A percentile compares a stretch with the other conserved stretches of the same genome.
Conservation (phyloP, 768 basidiomycete species). For the Rubroboletus satanas region DNA sequence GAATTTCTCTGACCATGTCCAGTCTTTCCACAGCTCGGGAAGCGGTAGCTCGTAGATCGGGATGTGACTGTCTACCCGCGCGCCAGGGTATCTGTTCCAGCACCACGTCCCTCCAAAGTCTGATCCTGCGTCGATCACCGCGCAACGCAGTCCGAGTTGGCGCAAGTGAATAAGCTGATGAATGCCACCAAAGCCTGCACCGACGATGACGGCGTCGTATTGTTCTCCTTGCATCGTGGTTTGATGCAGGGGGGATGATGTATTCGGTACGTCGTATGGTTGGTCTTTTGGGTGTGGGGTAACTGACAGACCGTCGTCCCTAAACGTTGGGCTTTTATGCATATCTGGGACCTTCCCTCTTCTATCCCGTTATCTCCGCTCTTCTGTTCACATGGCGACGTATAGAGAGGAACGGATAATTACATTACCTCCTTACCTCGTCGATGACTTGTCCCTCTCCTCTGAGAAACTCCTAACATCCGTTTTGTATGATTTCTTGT, state of each 20-base stretch:
- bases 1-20: constrained; percentile 14
- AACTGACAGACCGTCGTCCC: too few relatives aligned
- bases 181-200: constrained; percentile 16
- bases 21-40: constrained; percentile 13
- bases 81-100: constrained; percentile 17
- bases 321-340: not conserved
- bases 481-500: not conserved
- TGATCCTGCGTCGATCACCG: constrained; percentile 9
- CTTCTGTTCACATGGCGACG: too few relatives aligned
- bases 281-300: not conserved
- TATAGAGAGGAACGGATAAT: not conserved
- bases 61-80: constrained; percentile 8
- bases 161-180: constrained; percentile 8
- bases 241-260: not conserved
- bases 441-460: not conserved
- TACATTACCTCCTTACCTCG: not conserved
- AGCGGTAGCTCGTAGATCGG: constrained; percentile 7
- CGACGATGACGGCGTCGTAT: constrained; percentile 13
- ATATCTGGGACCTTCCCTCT: not conserved
- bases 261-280: not conserved
- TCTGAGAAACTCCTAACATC: not conserved
- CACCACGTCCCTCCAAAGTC: constrained; percentile 15
- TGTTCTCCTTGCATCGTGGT: constrained; percentile 2
- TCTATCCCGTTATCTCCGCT: not conserved
- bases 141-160: constrained; percentile 10